A percentile compares a stretch with the other conserved stretches of the same genome.
phyloP scores from a whole-genome alignment of 1,139 yeast species.

The Debaryomycetaceae sp. region DNA sequence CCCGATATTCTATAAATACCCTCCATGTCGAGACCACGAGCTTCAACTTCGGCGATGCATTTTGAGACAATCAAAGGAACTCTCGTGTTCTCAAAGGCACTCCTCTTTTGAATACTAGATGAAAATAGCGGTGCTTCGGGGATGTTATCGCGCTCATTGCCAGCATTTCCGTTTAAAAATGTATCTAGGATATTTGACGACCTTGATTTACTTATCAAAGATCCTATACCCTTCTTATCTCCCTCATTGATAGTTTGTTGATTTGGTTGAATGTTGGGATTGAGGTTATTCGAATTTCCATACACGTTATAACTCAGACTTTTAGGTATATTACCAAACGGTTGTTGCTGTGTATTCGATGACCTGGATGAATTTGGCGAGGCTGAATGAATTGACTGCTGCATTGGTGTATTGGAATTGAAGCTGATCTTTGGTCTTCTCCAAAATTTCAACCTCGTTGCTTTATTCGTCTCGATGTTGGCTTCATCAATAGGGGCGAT shows the following conservation, averaged over 20 bases:
- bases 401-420: constrained; percentile 4
- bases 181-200: constrained; percentile 48
- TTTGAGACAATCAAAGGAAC: constrained; percentile 71
- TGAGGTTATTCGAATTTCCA: not conserved
- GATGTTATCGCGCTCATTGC: constrained; percentile 8
- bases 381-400: not conserved
- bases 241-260: constrained; percentile 1
- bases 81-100: constrained; percentile 53
- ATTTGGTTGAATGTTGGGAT: constrained; percentile 1
- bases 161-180: constrained; percentile 21
- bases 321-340: constrained; percentile 8
- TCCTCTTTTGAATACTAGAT: constrained; percentile 55
- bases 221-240: constrained; percentile 10
- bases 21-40: constrained; percentile 67
- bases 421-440: constrained; percentile 41
- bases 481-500: constrained; percentile 21
- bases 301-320: constrained; percentile 5
- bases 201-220: constrained; percentile 34
- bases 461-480: constrained; percentile 39
- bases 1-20: constrained; percentile 94
- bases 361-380: not conserved
- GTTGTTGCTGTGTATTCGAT: constrained; percentile 2
- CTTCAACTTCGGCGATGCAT: constrained; percentile 78
- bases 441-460: constrained; percentile 53
- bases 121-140: constrained; percentile 33